Percentiles rank a stretch among this genome's conserved stretches.
Evolutionary conservation across 2,329 filamentous ascomycete genomes (phyloP).

Genomic region (Fusarium ambrosium): DNA sequence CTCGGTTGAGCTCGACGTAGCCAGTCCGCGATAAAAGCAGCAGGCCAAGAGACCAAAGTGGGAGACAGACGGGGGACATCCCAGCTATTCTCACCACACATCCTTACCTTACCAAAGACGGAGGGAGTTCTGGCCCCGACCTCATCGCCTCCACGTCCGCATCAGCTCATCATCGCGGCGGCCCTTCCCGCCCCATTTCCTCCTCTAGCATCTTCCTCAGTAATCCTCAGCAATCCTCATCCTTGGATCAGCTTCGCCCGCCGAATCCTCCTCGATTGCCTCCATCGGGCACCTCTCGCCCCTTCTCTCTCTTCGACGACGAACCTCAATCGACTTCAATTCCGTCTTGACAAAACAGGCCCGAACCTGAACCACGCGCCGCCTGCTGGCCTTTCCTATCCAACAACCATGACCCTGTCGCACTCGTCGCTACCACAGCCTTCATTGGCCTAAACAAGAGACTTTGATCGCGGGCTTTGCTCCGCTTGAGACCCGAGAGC

Average conservation of each 20-base stretch:
- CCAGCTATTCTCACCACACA: conserved; percentile 39
- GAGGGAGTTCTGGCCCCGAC: conserved; percentile 35
- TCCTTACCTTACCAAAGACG: conserved; percentile 40
- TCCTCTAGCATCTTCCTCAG: conserved; percentile 31
- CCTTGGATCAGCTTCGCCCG: conserved; percentile 20
- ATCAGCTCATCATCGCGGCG: conserved; percentile 48
- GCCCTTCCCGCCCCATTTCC: conserved; percentile 42
- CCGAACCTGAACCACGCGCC: conserved; percentile 39
- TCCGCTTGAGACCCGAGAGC: conserved; percentile 41
- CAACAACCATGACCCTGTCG: conserved; percentile 51
- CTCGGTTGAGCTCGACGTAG: conserved; percentile 33
- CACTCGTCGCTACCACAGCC: conserved; percentile 48
- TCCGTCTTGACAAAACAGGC: conserved; percentile 22
- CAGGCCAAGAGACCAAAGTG: conserved; percentile 25
- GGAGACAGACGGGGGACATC: conserved; percentile 43
- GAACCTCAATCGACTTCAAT: conserved; percentile 9
- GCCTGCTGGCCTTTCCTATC: conserved; percentile 39
- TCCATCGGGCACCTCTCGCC: conserved; percentile 1
- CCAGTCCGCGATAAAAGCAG: conserved; percentile 21
- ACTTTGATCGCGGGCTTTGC: conserved; percentile 30
- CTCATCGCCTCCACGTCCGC: conserved; percentile 40
- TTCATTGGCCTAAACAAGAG: conserved; percentile 48
- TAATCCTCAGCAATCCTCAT: conserved; percentile 28
- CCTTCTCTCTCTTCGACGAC: conserved; percentile 13
- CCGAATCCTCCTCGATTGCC: conserved; percentile 9